A percentile compares a stretch with the other conserved stretches of the same genome.
These are phyloP conservation scores for Phlegmacium glaucopus DNA, from an alignment of 768 basidiomycete species.

Conservation along the genomic window DNA sequence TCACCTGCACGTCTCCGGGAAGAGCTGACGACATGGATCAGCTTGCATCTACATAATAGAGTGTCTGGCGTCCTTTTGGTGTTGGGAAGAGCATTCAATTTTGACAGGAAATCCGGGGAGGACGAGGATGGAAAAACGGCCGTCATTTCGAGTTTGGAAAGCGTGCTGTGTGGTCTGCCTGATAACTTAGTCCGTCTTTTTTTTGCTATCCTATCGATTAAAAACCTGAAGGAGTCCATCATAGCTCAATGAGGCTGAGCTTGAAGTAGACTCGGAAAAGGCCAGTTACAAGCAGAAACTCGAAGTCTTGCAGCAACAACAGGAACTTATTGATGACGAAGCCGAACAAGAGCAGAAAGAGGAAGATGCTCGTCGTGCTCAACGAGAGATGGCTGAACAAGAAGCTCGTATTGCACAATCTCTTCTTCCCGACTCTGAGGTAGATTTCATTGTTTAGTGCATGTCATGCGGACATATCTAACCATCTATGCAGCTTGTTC, in stretches of 20 bases:
- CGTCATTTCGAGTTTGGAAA: constrained; percentile 80
- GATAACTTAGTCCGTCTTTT: constrained; percentile 78
- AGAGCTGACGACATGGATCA: constrained; percentile 90
- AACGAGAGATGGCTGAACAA: constrained; percentile 74
- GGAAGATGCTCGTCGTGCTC: constrained; percentile 84
- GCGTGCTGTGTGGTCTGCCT: constrained; percentile 86
- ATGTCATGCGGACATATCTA: neutral
- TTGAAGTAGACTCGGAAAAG: constrained; percentile 91
- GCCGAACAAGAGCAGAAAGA: constrained; percentile 97
- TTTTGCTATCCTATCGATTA: neutral
- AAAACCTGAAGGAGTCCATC: constrained; percentile 2
- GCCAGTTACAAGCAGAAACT: constrained; percentile 98
- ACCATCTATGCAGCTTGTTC: constrained; percentile 46
- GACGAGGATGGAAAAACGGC: constrained; percentile 81
- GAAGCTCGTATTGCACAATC: constrained; percentile 79
- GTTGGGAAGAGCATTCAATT: constrained; percentile 92
- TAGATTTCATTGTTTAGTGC: constrained; percentile 23
- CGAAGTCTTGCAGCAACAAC: constrained; percentile 96
- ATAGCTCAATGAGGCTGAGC: constrained; percentile 94
- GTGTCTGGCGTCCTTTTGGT: constrained; percentile 94
- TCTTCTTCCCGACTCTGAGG: constrained; percentile 87
- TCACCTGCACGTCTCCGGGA: constrained; percentile 87
- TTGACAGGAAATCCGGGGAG: constrained; percentile 71
- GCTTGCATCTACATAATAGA: constrained; percentile 83
- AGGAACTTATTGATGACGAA: constrained; percentile 99